Conservation (phyloP, 225 moss, liverwort and hornwort genomes). For the Lunularia cruciata region DNA sequence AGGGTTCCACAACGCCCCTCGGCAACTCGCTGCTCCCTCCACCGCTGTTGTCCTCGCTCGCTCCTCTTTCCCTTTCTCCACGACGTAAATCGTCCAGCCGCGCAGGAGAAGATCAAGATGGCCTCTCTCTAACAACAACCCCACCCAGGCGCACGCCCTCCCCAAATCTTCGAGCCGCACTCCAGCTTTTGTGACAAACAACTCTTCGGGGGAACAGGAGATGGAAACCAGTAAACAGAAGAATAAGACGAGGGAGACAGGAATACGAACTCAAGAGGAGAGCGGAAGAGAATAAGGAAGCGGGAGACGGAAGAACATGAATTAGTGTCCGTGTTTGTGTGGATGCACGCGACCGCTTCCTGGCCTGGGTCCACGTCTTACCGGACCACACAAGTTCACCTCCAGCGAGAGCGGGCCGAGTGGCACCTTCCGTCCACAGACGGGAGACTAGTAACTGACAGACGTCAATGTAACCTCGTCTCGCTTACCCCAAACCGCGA, state of each 20-base stretch:
- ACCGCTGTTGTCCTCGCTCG: background rate
- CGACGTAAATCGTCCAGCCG: background rate
- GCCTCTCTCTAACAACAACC: background rate
- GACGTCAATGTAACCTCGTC: no score
- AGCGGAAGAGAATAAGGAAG: background rate
- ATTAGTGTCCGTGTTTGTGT: background rate
- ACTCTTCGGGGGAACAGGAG: background rate
- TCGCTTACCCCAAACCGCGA: no score
- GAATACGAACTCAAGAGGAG: background rate
- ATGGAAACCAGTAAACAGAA: background rate
- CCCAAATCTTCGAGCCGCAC: background rate
- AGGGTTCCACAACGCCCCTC: constrained; percentile 29
- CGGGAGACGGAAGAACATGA: background rate
- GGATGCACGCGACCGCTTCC: constrained; percentile 21
- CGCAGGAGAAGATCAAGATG: background rate
- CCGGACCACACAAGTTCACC: constrained; percentile 14
- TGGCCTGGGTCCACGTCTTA: constrained; percentile 11
- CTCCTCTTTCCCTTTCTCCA: constrained; percentile 3
- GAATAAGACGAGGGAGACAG: background rate
- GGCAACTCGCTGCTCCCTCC: background rate
- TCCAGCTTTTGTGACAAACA: background rate
- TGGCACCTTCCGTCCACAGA: background rate
- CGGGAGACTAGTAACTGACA: no score
- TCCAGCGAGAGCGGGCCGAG: background rate
- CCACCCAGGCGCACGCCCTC: background rate